Conservation (phyloP, 1,284 basidiomycete genomes). For the Irpex rosettiformis region DNA sequence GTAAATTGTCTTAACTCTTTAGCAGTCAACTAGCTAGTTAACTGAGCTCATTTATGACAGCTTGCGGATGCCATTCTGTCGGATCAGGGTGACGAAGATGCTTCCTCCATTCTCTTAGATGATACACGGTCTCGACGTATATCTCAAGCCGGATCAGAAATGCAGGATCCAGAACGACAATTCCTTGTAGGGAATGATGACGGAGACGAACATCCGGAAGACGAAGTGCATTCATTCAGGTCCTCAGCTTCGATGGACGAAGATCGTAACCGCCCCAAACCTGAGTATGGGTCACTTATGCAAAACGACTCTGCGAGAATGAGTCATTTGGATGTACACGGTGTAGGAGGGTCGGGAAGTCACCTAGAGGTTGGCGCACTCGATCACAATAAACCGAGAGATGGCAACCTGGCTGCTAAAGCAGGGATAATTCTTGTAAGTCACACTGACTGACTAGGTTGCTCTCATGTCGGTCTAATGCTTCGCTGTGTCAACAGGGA, state of each 20-base stretch:
- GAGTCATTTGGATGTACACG: constrained; percentile 34
- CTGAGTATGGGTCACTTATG: constrained; percentile 29
- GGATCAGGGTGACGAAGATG: constrained; percentile 41
- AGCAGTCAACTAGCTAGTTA: neutral
- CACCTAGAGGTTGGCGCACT: constrained; percentile 10
- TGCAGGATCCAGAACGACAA: constrained; percentile 26
- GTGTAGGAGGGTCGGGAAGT: constrained; percentile 23
- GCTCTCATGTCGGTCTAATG: constrained; percentile 6
- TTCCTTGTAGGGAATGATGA: constrained; percentile 30
- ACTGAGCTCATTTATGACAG: constrained; percentile 32
- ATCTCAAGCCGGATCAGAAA: constrained; percentile 19
- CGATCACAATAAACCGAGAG: constrained; percentile 7
- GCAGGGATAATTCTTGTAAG: constrained; percentile 87
- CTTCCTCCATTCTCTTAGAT: constrained; percentile 49
- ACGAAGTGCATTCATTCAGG: constrained; percentile 30
- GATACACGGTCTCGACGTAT: constrained; percentile 28
- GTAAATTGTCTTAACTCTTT: constrained; percentile 30
- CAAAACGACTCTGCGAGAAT: constrained; percentile 43
- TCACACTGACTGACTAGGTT: constrained; percentile 11
- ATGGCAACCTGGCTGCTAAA: constrained; percentile 41
- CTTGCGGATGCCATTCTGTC: constrained; percentile 71
- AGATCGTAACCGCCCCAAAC: constrained; percentile 24
- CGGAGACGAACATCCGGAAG: constrained; percentile 30
- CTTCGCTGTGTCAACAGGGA: constrained; percentile 50
- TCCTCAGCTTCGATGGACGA: constrained; percentile 29